These are phyloP conservation scores for Lentinula boryana DNA, from an alignment of 768 basidiomycete genomes.

Conservation along the genomic window DNA sequence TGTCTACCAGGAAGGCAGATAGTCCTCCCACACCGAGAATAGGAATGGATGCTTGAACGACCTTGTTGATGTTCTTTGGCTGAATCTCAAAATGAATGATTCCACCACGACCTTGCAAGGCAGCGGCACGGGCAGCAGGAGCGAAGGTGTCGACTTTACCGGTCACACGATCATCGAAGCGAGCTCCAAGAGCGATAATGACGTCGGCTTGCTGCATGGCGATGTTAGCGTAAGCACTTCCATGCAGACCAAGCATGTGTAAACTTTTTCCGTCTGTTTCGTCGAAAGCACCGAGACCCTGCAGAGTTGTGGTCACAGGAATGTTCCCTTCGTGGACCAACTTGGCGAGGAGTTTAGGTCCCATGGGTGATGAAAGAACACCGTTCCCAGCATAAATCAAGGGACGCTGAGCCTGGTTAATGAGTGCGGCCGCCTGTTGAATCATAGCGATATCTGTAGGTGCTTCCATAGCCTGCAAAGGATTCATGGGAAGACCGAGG, in stretches of 20 bases:
- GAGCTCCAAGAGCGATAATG: slow-evolving; percentile 92
- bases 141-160: slow-evolving; percentile 88
- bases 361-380: slow-evolving; percentile 73
- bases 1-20: too few relatives aligned
- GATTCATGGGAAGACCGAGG: slow-evolving; percentile 69
- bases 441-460: slow-evolving; percentile 65
- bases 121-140: slow-evolving; percentile 84
- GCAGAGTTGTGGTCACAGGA: slow-evolving; percentile 94
- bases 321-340: slow-evolving; percentile 86
- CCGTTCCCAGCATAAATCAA: slow-evolving; percentile 93
- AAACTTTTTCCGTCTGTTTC: slow-evolving; percentile 81
- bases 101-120: slow-evolving; percentile 80
- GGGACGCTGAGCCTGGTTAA: slow-evolving; percentile 88
- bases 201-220: slow-evolving; percentile 98
- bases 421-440: slow-evolving; percentile 79
- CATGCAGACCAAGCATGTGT: slow-evolving; percentile 99
- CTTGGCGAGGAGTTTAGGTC: slow-evolving; percentile 75
- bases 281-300: slow-evolving; percentile 94
- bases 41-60: slow-evolving; percentile 90
- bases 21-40: too few relatives aligned
- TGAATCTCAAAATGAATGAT: slow-evolving; percentile 99
- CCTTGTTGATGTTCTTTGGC: slow-evolving; percentile 99
- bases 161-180: slow-evolving; percentile 98
- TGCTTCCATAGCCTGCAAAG: slow-evolving; percentile 51
- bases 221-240: slow-evolving; percentile 92